Percentiles rank a stretch among this genome's conserved stretches.
Conservation (phyloP, 352 stramenopile species). For the Phytopythium kandeliae region DNA sequence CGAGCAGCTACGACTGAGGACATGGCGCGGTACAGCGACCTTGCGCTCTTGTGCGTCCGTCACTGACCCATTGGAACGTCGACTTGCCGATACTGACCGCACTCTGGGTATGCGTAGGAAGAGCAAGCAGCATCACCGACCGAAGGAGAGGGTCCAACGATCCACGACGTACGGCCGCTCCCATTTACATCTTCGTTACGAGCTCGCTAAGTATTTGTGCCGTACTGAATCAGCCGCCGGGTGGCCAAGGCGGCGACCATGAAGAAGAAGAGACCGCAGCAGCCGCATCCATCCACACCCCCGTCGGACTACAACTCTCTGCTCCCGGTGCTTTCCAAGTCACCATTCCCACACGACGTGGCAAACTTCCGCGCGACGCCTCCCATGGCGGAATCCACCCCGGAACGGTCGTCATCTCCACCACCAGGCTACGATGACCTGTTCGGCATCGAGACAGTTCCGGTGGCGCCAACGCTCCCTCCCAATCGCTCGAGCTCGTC, state of each 20-base stretch:
- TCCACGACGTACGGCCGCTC: neutral
- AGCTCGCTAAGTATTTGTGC: neutral
- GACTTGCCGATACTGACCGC: neutral
- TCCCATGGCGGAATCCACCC: neutral
- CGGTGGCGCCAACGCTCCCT: slow-evolving; percentile 8
- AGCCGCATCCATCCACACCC: too few species aligned
- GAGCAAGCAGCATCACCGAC: slow-evolving; percentile 4
- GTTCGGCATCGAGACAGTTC: slow-evolving; percentile 57
- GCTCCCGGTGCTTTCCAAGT: neutral
- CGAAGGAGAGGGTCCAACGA: neutral
- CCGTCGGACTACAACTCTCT: slow-evolving; percentile 1
- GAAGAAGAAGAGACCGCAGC: slow-evolving; percentile 1
- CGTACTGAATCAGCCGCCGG: neutral
- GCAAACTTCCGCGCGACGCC: neutral
- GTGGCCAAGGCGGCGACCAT: neutral
- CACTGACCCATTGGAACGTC: too few species aligned
- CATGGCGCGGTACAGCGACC: neutral
- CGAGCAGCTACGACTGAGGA: slow-evolving; percentile 4
- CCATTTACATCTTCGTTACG: neutral
- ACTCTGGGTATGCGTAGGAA: neutral
- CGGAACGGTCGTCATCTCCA: slow-evolving; percentile 24
- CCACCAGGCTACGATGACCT: slow-evolving; percentile 55
- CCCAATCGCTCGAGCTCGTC: slow-evolving; percentile 7
- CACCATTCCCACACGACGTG: neutral
- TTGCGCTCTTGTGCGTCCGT: slow-evolving; percentile 1